Percentiles rank a stretch among this genome's conserved stretches.
phyloP scores from a whole-genome alignment of 352 stramenopile species.

The Saprolegnia diclina region DNA sequence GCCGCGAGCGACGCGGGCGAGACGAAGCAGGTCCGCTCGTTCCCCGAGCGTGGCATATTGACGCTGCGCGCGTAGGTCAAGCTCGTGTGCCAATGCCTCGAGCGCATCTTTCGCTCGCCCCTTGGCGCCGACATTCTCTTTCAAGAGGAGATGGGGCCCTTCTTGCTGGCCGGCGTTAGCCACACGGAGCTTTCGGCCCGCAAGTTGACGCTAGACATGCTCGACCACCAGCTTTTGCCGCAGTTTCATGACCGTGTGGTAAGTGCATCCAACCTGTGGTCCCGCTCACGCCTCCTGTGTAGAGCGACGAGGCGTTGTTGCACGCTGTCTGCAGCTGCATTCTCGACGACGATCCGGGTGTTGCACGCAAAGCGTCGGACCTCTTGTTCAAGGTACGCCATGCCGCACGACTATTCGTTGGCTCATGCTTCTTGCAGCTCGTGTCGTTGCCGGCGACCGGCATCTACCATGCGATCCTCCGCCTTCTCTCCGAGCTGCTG shows the following conservation, averaged over 20 bases:
- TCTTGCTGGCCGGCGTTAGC: conserved; percentile 57
- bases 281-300: not conserved
- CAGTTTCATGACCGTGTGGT: conserved; percentile 35
- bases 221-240: conserved; percentile 55
- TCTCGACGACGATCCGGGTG: conserved; percentile 62
- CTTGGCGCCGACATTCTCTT: conserved; percentile 63
- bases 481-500: not conserved
- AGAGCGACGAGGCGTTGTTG: conserved; percentile 48
- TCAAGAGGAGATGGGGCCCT: conserved; percentile 74
- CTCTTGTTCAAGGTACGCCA: conserved; percentile 67
- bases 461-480: conserved; percentile 15
- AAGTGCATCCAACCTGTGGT: conserved; percentile 15
- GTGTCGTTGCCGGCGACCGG: conserved; percentile 4
- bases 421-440: not conserved
- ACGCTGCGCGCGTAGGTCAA: conserved; percentile 44
- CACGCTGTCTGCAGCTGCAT: conserved; percentile 52
- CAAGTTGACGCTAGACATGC: conserved; percentile 62
- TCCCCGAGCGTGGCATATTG: not conserved
- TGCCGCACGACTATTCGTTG: not conserved
- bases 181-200: conserved; percentile 57
- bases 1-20: conserved; percentile 61
- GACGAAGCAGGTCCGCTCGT: conserved; percentile 43
- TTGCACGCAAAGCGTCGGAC: conserved; percentile 52
- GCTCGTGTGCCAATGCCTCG: conserved; percentile 62
- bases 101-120: conserved; percentile 41